Percentiles rank a stretch among this genome's conserved stretches.
Evolutionary conservation across 2,329 filamentous ascomycete genomes (phyloP).

Genomic region (Helotiales sp.): DNA sequence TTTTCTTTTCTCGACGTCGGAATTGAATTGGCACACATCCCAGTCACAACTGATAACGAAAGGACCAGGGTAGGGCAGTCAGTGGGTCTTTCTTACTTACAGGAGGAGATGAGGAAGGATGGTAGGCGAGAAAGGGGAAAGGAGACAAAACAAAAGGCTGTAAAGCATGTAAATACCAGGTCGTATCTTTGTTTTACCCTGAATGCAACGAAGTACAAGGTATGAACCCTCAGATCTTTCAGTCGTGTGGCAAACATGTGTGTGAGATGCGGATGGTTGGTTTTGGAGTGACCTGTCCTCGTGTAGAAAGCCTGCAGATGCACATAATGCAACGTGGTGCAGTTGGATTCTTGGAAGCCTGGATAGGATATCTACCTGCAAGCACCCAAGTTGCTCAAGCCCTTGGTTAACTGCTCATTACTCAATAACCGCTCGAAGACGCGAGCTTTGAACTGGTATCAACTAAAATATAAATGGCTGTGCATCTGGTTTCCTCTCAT

Average conservation of each 20-base stretch:
- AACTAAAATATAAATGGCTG: not conserved
- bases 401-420: no score
- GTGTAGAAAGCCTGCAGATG: not conserved
- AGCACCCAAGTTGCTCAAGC: no score
- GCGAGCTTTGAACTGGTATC: no score
- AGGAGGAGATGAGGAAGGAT: not conserved
- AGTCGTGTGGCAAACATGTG: slow-evolving; percentile 9
- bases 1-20: slow-evolving; percentile 6
- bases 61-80: not conserved
- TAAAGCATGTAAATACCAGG: not conserved
- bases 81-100: slow-evolving; percentile 4
- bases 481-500: not conserved
- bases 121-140: not conserved
- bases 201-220: not conserved
- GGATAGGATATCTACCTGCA: no score
- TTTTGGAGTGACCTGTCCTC: not conserved
- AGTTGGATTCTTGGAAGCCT: no score
- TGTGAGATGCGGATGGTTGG: not conserved
- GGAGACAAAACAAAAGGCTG: not conserved
- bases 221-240: not conserved
- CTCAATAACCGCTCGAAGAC: no score
- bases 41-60: slow-evolving; percentile 3
- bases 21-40: not conserved
- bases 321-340: not conserved
- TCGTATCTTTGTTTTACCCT: no score